These are phyloP conservation scores for Diaporthe ilicicola DNA, from an alignment of 2,329 filamentous ascomycete genomes.

Conservation along the genomic window DNA sequence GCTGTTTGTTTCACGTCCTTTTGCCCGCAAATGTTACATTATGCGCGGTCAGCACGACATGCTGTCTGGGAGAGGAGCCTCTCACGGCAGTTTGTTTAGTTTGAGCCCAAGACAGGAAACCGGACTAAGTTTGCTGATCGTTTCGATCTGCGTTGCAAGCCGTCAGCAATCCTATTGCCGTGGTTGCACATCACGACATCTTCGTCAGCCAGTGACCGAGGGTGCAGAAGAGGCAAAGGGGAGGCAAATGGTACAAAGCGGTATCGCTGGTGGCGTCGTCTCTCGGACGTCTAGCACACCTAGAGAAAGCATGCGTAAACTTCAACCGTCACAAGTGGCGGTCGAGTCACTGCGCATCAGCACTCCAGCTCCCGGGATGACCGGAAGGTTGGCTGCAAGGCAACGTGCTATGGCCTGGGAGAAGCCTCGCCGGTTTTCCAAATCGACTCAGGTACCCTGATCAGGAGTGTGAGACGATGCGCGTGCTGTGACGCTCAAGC, in stretches of 20 bases:
- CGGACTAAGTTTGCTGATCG: conserved; percentile 3
- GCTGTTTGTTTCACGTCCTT: conserved; percentile 20
- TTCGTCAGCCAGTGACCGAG: background rate
- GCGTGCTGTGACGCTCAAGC: conserved; percentile 13
- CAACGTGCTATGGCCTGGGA: conserved; percentile 12
- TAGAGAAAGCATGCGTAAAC: conserved; percentile 3
- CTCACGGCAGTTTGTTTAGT: conserved; percentile 5
- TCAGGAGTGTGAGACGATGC: conserved; percentile 10
- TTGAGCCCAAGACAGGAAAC: background rate
- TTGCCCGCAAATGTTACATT: background rate
- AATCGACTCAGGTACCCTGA: conserved; percentile 5
- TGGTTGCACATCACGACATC: background rate
- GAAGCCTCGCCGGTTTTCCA: background rate
- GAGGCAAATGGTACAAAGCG: background rate
- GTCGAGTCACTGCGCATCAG: conserved; percentile 3
- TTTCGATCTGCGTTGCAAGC: conserved; percentile 19
- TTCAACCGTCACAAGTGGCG: conserved; percentile 1
- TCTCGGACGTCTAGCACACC: background rate
- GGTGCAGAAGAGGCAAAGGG: background rate
- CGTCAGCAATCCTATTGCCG: background rate
- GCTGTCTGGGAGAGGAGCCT: background rate
- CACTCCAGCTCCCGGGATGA: background rate
- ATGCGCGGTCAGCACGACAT: background rate
- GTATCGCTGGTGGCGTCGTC: background rate
- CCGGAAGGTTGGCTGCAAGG: conserved; percentile 25